phyloP scores from a whole-genome alignment of 1,284 basidiomycete genomes.

The Entoloma clypeatum region DNA sequence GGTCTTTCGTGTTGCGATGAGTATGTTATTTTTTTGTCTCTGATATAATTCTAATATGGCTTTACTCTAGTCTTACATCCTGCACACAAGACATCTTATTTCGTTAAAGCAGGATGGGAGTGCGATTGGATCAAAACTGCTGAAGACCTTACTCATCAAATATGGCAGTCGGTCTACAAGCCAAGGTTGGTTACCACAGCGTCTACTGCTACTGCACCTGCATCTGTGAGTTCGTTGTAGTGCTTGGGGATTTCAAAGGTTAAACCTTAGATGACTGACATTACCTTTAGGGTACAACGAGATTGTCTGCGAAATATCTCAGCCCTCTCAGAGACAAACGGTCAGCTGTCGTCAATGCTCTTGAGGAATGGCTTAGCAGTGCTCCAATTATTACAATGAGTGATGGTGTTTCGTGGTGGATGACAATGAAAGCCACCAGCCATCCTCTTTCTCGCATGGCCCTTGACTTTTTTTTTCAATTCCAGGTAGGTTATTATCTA shows the following conservation, averaged over 20 bases:
- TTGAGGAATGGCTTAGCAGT: slow-evolving; percentile 6
- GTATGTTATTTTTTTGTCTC: no score
- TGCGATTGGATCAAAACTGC: slow-evolving; percentile 3
- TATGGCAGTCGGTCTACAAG: slow-evolving; percentile 1
- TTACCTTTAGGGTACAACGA: not conserved
- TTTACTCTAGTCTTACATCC: slow-evolving; percentile 1
- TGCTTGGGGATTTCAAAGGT: not conserved
- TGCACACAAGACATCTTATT: slow-evolving; percentile 1
- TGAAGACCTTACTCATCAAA: not conserved
- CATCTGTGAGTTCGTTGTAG: not conserved
- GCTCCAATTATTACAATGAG: not conserved
- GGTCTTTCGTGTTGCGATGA: slow-evolving; percentile 23
- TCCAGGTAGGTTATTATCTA: slow-evolving; percentile 12
- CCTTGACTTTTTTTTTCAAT: slow-evolving; percentile 12
- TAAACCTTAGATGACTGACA: not conserved
- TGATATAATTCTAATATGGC: not conserved
- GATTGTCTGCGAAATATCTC: not conserved
- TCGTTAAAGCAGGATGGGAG: not conserved
- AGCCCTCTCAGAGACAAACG: not conserved
- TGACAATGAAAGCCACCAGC: slow-evolving; percentile 4
- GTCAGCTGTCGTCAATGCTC: slow-evolving; percentile 1
- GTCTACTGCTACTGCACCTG: not conserved
- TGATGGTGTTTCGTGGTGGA: slow-evolving; percentile 14
- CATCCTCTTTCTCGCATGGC: slow-evolving; percentile 9
- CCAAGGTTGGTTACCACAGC: not conserved